These are phyloP conservation scores for Aspergillus biplanus DNA, from an alignment of 495 filamentous ascomycete genomes.

Conservation along the genomic window DNA sequence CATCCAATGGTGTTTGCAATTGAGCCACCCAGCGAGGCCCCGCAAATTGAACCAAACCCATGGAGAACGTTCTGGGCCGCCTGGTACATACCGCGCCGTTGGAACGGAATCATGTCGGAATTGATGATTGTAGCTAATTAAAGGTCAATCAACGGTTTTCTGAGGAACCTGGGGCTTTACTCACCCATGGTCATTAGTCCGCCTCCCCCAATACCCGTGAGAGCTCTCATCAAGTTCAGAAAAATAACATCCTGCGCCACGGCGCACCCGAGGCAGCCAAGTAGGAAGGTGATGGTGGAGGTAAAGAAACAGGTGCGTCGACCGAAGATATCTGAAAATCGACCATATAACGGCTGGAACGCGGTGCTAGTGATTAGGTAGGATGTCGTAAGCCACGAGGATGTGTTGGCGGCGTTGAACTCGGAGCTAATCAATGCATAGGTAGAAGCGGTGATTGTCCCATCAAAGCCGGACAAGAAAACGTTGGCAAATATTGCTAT, in stretches of 20 bases:
- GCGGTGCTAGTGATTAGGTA: constrained; percentile 66
- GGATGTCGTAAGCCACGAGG: constrained; percentile 68
- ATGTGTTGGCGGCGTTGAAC: constrained; percentile 64
- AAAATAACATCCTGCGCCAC: constrained; percentile 56
- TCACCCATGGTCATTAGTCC: constrained; percentile 65
- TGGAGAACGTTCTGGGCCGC: constrained; percentile 64
- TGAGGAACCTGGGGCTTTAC: constrained; percentile 11
- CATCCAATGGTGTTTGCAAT: constrained; percentile 69
- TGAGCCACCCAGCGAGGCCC: constrained; percentile 66
- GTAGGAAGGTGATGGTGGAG: constrained; percentile 47
- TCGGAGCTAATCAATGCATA: constrained; percentile 71
- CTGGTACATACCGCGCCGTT: constrained; percentile 67
- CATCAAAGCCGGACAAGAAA: constrained; percentile 67
- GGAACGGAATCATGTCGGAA: constrained; percentile 67
- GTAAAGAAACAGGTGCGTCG: constrained; percentile 46
- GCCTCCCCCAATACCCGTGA: constrained; percentile 69
- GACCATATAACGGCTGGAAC: constrained; percentile 59
- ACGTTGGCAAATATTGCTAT: constrained; percentile 66
- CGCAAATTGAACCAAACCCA: constrained; percentile 67
- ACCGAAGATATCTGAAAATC: constrained; percentile 50
- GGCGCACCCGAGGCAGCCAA: constrained; percentile 52
- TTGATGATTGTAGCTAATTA: constrained; percentile 63
- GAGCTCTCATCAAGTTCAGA: constrained; percentile 78
- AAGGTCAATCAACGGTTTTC: constrained; percentile 1
- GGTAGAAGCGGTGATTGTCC: constrained; percentile 67